A percentile compares a stretch with the other conserved stretches of the same genome.
phyloP scores from a whole-genome alignment of 225 moss, liverwort and hornwort genomes.

The Asterella californica region DNA sequence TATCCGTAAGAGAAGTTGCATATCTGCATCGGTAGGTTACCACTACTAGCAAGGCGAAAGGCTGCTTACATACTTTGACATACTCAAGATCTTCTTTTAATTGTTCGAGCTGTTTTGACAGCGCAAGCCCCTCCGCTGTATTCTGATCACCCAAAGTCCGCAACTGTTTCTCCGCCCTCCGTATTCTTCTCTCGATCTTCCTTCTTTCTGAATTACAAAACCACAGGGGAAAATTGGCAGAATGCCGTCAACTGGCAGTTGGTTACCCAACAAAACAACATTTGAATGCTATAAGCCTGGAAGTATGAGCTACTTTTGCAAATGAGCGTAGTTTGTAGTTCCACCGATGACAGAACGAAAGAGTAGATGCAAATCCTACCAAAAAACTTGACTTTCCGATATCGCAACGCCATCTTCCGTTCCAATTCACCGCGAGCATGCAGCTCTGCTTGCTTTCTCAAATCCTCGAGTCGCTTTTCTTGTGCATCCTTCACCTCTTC shows the following conservation, averaged over 20 bases:
- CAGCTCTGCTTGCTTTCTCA: slow-evolving; percentile 83
- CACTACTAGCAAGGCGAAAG: neutral
- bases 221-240: neutral
- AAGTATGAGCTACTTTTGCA: neutral
- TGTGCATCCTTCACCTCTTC: slow-evolving; percentile 91
- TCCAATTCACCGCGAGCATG: slow-evolving; percentile 84
- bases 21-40: neutral
- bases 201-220: slow-evolving; percentile 63
- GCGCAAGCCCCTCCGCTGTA: slow-evolving; percentile 43
- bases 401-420: slow-evolving; percentile 93
- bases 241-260: neutral
- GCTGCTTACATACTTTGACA: slow-evolving; percentile 61
- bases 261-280: neutral
- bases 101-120: slow-evolving; percentile 70
- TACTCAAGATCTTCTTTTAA: slow-evolving; percentile 98
- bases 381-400: slow-evolving; percentile 92
- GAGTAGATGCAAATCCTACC: slow-evolving; percentile 39
- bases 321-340: neutral
- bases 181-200: slow-evolving; percentile 92
- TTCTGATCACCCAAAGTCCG: slow-evolving; percentile 65
- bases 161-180: slow-evolving; percentile 91
- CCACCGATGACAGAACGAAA: neutral
- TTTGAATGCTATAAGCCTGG: neutral
- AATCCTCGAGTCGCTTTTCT: slow-evolving; percentile 84
- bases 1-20: neutral